phyloP scores from a whole-genome alignment of 495 filamentous ascomycete genomes.

The Halenospora varia region DNA sequence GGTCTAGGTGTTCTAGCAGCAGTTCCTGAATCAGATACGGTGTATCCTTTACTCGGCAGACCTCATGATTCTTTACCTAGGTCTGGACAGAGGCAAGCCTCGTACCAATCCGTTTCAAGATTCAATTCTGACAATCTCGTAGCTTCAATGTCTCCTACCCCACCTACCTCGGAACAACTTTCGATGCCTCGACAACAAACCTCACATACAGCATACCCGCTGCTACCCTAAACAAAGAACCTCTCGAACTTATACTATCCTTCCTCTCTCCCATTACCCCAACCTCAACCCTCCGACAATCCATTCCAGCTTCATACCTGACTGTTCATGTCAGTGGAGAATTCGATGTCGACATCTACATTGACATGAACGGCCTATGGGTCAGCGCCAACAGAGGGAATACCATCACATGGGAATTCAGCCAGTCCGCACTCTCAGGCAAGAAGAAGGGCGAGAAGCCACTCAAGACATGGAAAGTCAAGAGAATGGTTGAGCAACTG shows the following conservation, averaged over 20 bases:
- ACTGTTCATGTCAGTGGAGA: conserved; percentile 68
- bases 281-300: conserved; percentile 85
- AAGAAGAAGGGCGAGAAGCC: not conserved
- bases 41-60: conserved; percentile 86
- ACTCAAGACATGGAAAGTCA: conserved; percentile 58
- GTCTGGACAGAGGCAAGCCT: conserved; percentile 38
- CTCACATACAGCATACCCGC: conserved; percentile 72
- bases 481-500: conserved; percentile 58
- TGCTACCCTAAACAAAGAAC: conserved; percentile 29
- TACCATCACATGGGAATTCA: conserved; percentile 65
- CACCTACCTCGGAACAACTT: conserved; percentile 71
- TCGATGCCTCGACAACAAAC: conserved; percentile 91
- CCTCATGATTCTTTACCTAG: conserved; percentile 72
- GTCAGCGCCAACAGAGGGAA: conserved; percentile 69
- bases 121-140: not conserved
- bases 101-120: not conserved
- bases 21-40: conserved; percentile 60
- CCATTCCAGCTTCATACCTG: conserved; percentile 84
- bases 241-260: conserved; percentile 62
- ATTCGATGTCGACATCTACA: conserved; percentile 74
- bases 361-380: conserved; percentile 90
- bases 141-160: conserved; percentile 68
- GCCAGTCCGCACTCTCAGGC: conserved; percentile 26
- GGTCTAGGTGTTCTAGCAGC: conserved; percentile 80
- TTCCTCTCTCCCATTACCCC: conserved; percentile 93